phyloP scores from a whole-genome alignment of 2,329 filamentous ascomycete genomes.

The Pseudogymnoascus sp. region DNA sequence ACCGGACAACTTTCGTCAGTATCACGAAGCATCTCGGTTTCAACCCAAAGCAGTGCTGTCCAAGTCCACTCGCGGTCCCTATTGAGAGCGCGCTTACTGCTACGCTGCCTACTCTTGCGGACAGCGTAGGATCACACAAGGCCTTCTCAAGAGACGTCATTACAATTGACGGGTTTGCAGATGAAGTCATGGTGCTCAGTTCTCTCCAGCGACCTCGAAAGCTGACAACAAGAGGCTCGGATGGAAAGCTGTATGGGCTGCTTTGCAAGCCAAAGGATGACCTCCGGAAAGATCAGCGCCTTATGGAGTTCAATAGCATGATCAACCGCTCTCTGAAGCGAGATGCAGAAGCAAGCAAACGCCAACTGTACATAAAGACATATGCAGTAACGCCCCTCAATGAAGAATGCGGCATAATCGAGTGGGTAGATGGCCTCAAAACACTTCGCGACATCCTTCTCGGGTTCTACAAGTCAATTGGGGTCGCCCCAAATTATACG shows the following conservation, averaged over 20 bases:
- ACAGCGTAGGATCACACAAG: constrained; percentile 69
- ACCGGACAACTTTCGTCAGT: constrained; percentile 61
- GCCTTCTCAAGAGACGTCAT: constrained; percentile 83
- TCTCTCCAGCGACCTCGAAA: constrained; percentile 91
- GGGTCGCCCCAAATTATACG: constrained; percentile 62
- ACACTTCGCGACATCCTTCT: constrained; percentile 88
- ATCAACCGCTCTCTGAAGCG: constrained; percentile 93
- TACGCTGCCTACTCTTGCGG: constrained; percentile 67
- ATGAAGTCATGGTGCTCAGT: constrained; percentile 83
- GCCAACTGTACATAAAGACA: constrained; percentile 90
- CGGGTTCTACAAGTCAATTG: constrained; percentile 67
- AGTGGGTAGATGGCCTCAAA: constrained; percentile 96
- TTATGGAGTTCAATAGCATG: constrained; percentile 99
- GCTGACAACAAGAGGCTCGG: constrained; percentile 78
- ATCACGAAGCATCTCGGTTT: constrained; percentile 74
- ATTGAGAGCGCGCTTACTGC: constrained; percentile 79
- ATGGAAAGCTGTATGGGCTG: constrained; percentile 82
- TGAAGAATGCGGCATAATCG: constrained; percentile 94
- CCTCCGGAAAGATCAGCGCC: constrained; percentile 88
- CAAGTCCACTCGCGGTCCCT: constrained; percentile 81
- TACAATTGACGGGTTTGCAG: constrained; percentile 72
- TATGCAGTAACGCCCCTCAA: constrained; percentile 96
- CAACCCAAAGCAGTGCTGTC: constrained; percentile 70
- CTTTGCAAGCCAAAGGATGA: constrained; percentile 98
- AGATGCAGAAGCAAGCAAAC: constrained; percentile 82